Percentiles rank a stretch among this genome's conserved stretches.
phyloP scores from a whole-genome alignment of 148 eudicot genomes.

The Pouteria glomerata region DNA sequence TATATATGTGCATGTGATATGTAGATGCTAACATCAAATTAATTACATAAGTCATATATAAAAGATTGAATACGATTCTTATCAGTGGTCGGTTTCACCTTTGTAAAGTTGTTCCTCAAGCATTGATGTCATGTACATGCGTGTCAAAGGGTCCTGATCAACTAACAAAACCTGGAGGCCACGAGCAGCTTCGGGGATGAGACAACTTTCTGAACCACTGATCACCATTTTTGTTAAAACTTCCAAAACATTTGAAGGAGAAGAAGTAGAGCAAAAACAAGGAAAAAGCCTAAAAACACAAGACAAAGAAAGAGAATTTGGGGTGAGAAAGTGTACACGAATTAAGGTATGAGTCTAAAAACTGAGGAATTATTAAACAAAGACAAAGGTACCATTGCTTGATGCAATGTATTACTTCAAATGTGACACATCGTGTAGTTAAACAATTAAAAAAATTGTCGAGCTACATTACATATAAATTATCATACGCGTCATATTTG shows the following conservation, averaged over 20 bases:
- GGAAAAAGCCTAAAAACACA: background rate
- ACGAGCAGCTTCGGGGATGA: constrained; percentile 12
- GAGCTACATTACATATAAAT: too few relatives aligned
- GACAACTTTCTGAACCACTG: background rate
- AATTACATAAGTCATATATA: too few relatives aligned
- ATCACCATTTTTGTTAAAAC: background rate
- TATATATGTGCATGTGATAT: too few relatives aligned
- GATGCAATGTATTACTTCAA: too few relatives aligned
- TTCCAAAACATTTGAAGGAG: background rate
- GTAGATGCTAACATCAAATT: too few relatives aligned
- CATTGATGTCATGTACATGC: constrained; percentile 12
- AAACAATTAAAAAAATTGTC: too few relatives aligned
- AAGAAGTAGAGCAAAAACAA: background rate
- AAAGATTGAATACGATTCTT: too few relatives aligned
- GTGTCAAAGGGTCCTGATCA: constrained; percentile 22
- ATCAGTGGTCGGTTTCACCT: constrained; percentile 13
- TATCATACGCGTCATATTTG: too few relatives aligned
- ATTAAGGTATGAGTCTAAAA: background rate
- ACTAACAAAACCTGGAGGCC: constrained; percentile 25
- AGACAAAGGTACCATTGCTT: too few relatives aligned
- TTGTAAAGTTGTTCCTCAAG: constrained; percentile 26
- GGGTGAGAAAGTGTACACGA: background rate
- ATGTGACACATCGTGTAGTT: too few relatives aligned
- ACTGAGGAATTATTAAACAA: too few relatives aligned
- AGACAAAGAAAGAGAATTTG: background rate